These are phyloP conservation scores for Monosporascus sp. DNA, from an alignment of 2,329 filamentous ascomycete genomes.

Conservation along the genomic window DNA sequence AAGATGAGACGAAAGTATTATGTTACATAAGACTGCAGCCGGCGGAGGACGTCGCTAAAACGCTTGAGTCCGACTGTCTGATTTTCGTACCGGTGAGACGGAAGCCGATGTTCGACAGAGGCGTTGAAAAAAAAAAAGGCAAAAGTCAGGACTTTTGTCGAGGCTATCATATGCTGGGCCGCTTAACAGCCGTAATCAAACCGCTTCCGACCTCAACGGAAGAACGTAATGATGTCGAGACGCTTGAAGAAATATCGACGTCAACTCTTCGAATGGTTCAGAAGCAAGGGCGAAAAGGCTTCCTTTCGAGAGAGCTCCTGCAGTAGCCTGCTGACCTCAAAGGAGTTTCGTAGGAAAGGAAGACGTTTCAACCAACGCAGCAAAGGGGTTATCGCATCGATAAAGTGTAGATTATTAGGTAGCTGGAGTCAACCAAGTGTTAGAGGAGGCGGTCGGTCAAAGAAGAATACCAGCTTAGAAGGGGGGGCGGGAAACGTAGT, in stretches of 20 bases:
- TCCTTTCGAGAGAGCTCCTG: conserved; percentile 52
- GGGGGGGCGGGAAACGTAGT: background rate
- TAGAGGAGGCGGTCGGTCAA: background rate
- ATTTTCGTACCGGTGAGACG: background rate
- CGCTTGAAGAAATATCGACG: conserved; percentile 14
- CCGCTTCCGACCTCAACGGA: conserved; percentile 5
- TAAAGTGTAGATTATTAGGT: conserved; percentile 24
- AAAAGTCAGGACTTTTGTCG: no score
- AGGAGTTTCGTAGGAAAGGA: conserved; percentile 46
- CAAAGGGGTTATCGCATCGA: conserved; percentile 18
- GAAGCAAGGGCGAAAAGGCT: conserved; percentile 32
- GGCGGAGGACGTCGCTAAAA: background rate
- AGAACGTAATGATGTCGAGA: conserved; percentile 6
- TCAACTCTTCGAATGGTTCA: conserved; percentile 21
- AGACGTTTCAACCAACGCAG: conserved; percentile 16
- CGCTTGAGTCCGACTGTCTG: background rate
- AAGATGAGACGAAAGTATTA: background rate
- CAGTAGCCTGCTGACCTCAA: conserved; percentile 81
- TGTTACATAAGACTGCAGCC: background rate
- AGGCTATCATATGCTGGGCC: background rate
- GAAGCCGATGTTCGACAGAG: background rate
- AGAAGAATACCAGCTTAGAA: background rate
- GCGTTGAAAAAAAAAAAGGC: background rate
- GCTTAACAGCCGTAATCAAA: conserved; percentile 1
- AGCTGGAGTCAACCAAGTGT: conserved; percentile 8